phyloP scores from a whole-genome alignment of 176 grass and related monocot species.

The Juncus effusus region DNA sequence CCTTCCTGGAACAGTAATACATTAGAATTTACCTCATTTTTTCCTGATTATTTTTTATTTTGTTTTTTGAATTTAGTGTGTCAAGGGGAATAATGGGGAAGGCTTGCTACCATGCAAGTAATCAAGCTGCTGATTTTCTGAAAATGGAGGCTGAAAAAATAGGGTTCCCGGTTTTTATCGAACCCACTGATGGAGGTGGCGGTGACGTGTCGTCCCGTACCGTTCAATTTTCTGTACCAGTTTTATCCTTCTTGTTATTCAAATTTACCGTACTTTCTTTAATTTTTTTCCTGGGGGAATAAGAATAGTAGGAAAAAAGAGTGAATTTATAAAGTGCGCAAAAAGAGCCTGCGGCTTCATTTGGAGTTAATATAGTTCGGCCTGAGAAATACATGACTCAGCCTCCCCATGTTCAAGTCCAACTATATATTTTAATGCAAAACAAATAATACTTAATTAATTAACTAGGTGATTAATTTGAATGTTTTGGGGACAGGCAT shows the following conservation, averaged over 20 bases:
- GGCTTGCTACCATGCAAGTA: conserved; percentile 78
- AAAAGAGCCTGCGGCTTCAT: conserved; percentile 85
- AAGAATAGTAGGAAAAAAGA: conserved; percentile 71
- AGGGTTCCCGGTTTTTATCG: conserved; percentile 89
- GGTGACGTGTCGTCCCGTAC: conserved; percentile 50
- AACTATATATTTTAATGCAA: conserved; percentile 35
- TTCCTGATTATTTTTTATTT: neutral
- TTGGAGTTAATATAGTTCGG: conserved; percentile 71
- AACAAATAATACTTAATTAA: no score
- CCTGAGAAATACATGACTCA: conserved; percentile 94
- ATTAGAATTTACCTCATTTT: conserved; percentile 3
- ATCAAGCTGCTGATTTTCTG: conserved; percentile 75
- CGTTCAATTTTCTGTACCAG: no score
- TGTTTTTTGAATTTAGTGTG: conserved; percentile 40
- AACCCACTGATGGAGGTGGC: conserved; percentile 93
- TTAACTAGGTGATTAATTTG: no score
- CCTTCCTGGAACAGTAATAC: conserved; percentile 17
- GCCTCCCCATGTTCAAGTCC: conserved; percentile 87
- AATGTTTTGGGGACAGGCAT: conserved; percentile 65
- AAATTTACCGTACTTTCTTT: no score
- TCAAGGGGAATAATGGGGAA: conserved; percentile 96
- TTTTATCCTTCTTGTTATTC: no score
- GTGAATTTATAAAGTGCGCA: conserved; percentile 74
- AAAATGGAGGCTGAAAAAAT: conserved; percentile 86
- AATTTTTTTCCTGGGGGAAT: conserved; percentile 60